A percentile compares a stretch with the other conserved stretches of the same genome.
Conservation (phyloP, 1,284 basidiomycete species). For the Ceratobasidium sp. region DNA sequence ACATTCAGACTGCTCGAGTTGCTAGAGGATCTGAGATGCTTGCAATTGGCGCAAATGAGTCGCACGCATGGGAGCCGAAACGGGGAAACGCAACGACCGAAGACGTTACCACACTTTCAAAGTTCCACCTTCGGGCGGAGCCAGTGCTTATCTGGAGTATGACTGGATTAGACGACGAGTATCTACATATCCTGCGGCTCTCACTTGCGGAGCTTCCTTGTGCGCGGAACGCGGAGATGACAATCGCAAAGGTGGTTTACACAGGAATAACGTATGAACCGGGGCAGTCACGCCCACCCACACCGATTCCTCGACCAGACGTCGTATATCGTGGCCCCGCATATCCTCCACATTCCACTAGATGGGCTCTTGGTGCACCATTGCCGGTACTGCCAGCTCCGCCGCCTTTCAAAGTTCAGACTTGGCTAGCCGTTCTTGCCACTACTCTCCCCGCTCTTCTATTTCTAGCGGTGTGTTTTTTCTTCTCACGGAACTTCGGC, state of each 20-base stretch:
- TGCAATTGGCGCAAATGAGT: too few relatives aligned
- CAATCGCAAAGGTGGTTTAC: slow-evolving; percentile 20
- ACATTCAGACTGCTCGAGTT: too few relatives aligned
- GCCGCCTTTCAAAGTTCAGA: background rate
- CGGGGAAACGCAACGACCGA: too few relatives aligned
- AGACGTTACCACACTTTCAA: background rate
- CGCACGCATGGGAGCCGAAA: too few relatives aligned
- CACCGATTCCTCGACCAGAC: slow-evolving; percentile 13
- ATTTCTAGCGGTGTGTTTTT: background rate
- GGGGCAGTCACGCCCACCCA: background rate
- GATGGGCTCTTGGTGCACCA: background rate
- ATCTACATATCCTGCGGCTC: slow-evolving; percentile 1
- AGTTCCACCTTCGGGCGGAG: background rate
- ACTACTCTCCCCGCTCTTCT: background rate
- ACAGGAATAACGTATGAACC: background rate
- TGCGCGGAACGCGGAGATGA: slow-evolving; percentile 18
- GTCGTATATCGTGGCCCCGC: background rate
- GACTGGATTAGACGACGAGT: slow-evolving; percentile 14
- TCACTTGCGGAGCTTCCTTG: slow-evolving; percentile 10
- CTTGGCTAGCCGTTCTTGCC: background rate
- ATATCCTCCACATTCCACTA: background rate
- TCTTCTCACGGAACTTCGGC: background rate
- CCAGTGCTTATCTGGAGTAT: slow-evolving; percentile 34
- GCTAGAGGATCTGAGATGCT: too few relatives aligned
- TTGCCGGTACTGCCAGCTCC: background rate